Percentiles rank a stretch among this genome's conserved stretches.
Evolutionary conservation across 140 eudicot genomes (phyloP).

Genomic region (Oenanthe javanica): DNA sequence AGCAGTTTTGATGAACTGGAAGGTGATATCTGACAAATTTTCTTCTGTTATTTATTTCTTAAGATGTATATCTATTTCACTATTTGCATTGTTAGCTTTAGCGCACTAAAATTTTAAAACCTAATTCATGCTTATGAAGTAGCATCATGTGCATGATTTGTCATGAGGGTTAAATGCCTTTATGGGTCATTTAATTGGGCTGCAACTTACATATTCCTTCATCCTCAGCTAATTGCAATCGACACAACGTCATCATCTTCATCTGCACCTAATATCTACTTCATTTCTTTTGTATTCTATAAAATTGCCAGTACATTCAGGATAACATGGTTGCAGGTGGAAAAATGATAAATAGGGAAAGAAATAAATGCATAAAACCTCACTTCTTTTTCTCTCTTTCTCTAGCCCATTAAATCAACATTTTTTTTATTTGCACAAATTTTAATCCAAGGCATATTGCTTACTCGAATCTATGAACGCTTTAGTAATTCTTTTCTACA

Average conservation of each 20-base stretch:
- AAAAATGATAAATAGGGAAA: background rate
- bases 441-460: background rate
- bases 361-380: background rate
- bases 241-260: too few species aligned
- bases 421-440: background rate
- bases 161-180: background rate
- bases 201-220: background rate
- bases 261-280: background rate
- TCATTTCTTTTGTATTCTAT: background rate
- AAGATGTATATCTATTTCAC: background rate
- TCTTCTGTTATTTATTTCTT: background rate
- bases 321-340: background rate
- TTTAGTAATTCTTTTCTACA: background rate
- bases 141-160: background rate
- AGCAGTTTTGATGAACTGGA: conserved; percentile 85
- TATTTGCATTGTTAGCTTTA: background rate
- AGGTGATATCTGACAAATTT: conserved; percentile 34
- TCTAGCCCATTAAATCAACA: background rate
- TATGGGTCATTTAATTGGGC: background rate
- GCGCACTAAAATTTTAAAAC: background rate
- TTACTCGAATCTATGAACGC: background rate
- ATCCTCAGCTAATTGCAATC: background rate
- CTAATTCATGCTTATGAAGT: background rate
- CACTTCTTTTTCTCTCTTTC: background rate
- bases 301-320: background rate